These are phyloP conservation scores for Ceriops zippeliana DNA, from an alignment of 345 rosid genomes.

Conservation along the genomic window DNA sequence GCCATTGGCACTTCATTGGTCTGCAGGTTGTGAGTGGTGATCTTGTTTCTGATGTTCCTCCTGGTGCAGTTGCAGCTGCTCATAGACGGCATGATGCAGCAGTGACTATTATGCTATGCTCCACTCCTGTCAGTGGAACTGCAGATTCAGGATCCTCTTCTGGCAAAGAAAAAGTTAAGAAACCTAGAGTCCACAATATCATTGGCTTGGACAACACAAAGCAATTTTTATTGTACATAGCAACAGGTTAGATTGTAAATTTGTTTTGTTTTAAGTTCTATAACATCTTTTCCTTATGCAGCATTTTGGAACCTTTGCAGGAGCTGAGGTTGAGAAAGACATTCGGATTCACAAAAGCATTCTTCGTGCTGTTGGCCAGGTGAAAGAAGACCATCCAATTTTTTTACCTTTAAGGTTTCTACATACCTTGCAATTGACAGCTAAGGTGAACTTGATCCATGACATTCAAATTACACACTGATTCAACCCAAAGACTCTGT, in stretches of 20 bases:
- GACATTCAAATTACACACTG: not conserved
- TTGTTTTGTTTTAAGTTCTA: not conserved
- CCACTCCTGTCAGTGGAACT: constrained; percentile 75
- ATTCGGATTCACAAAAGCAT: constrained; percentile 62
- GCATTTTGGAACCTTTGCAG: constrained; percentile 35
- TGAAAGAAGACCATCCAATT: constrained; percentile 24
- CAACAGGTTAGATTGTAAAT: constrained; percentile 51
- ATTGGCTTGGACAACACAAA: constrained; percentile 74
- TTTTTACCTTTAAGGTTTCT: not conserved
- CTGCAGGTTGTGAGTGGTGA: constrained; percentile 92
- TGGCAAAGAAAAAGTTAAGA: constrained; percentile 88
- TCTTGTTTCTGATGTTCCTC: constrained; percentile 95
- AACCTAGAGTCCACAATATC: constrained; percentile 67
- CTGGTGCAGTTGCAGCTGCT: constrained; percentile 84
- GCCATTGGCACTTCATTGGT: constrained; percentile 16
- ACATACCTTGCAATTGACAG: not conserved
- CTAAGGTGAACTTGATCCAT: constrained; percentile 2
- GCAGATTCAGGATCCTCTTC: constrained; percentile 64
- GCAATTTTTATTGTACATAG: constrained; percentile 74
- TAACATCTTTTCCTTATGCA: constrained; percentile 8
- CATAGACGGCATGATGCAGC: constrained; percentile 90
- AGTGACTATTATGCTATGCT: constrained; percentile 87
- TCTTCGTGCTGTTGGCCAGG: constrained; percentile 87
- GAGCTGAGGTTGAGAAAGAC: constrained; percentile 80
- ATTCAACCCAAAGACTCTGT: not conserved